These are phyloP conservation scores for Apiospora kogelbergensis DNA, from an alignment of 2,329 filamentous ascomycete species.

Conservation along the genomic window DNA sequence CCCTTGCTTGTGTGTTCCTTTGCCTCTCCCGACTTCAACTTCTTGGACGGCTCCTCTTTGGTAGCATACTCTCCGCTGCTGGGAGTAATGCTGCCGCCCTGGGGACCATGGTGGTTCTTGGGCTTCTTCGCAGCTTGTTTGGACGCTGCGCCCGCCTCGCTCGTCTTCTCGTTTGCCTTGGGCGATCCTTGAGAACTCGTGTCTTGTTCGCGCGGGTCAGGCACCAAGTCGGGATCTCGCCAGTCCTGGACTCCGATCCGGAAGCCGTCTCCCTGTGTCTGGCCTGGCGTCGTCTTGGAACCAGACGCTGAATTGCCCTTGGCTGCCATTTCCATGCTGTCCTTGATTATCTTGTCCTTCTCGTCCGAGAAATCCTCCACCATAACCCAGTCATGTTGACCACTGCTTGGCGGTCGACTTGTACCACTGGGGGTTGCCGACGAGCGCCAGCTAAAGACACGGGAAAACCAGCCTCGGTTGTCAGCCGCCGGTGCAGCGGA, in stretches of 20 bases:
- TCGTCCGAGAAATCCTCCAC: constrained; percentile 66
- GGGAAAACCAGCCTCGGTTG: constrained; percentile 44
- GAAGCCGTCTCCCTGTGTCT: constrained; percentile 58
- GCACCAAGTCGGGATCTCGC: constrained; percentile 74
- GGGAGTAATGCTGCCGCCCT: constrained; percentile 68
- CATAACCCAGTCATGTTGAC: constrained; percentile 71
- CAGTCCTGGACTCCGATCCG: constrained; percentile 85
- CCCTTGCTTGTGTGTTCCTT: constrained; percentile 19
- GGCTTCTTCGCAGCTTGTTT: constrained; percentile 23
- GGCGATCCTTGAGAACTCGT: constrained; percentile 28
- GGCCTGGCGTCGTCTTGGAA: constrained; percentile 19
- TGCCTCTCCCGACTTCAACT: constrained; percentile 21
- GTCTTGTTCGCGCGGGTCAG: neutral
- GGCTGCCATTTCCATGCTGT: constrained; percentile 38
- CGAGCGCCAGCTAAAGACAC: constrained; percentile 36
- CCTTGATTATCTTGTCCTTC: constrained; percentile 43
- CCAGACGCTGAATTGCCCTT: constrained; percentile 28
- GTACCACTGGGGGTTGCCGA: constrained; percentile 18
- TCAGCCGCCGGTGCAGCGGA: constrained; percentile 19
- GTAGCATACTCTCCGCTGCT: constrained; percentile 70
- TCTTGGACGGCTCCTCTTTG: constrained; percentile 27
- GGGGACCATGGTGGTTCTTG: constrained; percentile 40
- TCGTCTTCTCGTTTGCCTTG: constrained; percentile 25
- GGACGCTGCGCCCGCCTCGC: neutral
- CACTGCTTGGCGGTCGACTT: constrained; percentile 69